These are phyloP conservation scores for Danielia oregonensis DNA, from an alignment of 805 yeast genomes.

Conservation along the genomic window DNA sequence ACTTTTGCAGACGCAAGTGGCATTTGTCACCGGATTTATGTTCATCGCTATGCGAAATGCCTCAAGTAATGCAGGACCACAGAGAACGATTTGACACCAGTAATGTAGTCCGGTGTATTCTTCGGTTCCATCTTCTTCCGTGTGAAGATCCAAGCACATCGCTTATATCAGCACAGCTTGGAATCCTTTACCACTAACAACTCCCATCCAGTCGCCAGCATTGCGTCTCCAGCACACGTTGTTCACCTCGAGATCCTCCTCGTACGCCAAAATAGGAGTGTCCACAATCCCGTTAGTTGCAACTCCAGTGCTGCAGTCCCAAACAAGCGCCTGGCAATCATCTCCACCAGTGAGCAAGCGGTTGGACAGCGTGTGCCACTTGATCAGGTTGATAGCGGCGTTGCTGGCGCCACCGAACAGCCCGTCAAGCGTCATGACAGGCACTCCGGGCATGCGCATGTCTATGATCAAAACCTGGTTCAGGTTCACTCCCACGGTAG, in stretches of 20 bases:
- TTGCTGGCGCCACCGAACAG: constrained; percentile 45
- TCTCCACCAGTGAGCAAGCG: constrained; percentile 62
- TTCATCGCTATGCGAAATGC: no score
- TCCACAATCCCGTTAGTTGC: constrained; percentile 16
- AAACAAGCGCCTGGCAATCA: constrained; percentile 67
- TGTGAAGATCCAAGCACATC: no score
- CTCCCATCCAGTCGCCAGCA: constrained; percentile 78
- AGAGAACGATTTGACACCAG: no score
- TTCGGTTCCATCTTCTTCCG: no score
- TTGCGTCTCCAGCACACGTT: constrained; percentile 66
- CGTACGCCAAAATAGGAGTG: constrained; percentile 47
- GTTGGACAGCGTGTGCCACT: constrained; percentile 81
- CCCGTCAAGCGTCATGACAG: constrained; percentile 65
- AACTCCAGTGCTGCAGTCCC: constrained; percentile 51
- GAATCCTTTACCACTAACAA: constrained; percentile 62
- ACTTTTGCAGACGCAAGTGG: no score
- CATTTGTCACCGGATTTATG: no score
- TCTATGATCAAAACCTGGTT: constrained; percentile 68
- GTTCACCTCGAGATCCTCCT: constrained; percentile 70
- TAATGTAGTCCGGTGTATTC: no score
- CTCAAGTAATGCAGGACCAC: no score
- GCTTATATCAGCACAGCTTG: constrained; percentile 66
- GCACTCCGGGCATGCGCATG: constrained; percentile 83
- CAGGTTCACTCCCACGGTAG: constrained; percentile 74
- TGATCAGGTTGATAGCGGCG: constrained; percentile 65